Conservation (phyloP, 495 filamentous ascomycete genomes). For the Aspergillus taichungensis region DNA sequence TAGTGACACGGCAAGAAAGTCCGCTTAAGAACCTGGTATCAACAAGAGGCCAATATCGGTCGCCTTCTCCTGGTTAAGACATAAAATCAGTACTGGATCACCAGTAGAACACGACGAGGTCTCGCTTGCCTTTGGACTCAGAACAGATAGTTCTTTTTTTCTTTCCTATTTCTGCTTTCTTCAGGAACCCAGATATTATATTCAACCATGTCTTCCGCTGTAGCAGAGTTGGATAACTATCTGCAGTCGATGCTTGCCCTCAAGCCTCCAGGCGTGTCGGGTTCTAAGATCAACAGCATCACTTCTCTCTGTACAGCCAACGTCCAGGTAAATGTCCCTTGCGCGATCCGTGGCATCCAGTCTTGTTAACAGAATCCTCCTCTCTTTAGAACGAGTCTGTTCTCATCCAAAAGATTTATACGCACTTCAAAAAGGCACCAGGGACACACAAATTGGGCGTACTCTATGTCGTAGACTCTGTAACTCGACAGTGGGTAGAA, state of each 20-base stretch:
- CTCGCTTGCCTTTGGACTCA: background rate
- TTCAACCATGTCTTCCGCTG: constrained; percentile 60
- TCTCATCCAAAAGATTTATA: constrained; percentile 91
- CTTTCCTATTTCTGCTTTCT: constrained; percentile 8
- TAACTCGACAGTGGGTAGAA: constrained; percentile 97
- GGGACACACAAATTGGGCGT: constrained; percentile 96
- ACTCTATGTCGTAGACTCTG: constrained; percentile 99
- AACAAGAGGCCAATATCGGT: constrained; percentile 2
- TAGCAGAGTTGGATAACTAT: constrained; percentile 84
- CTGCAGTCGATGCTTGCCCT: constrained; percentile 85
- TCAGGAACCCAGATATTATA: constrained; percentile 5
- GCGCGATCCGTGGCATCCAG: background rate
- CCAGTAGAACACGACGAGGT: constrained; percentile 17
- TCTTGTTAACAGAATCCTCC: background rate
- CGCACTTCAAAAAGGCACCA: constrained; percentile 93
- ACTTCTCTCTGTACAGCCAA: constrained; percentile 80
- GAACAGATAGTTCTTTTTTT: constrained; percentile 9
- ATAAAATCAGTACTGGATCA: constrained; percentile 13
- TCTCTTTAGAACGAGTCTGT: constrained; percentile 76
- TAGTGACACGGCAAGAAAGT: constrained; percentile 32
- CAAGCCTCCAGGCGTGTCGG: constrained; percentile 90
- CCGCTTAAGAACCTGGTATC: constrained; percentile 17
- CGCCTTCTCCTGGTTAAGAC: constrained; percentile 6
- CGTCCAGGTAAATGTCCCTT: constrained; percentile 66
- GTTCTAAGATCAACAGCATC: constrained; percentile 78